Percentiles rank a stretch among this genome's conserved stretches.
Evolutionary conservation across 495 filamentous ascomycete genomes (phyloP).

Genomic region (Durotheca rogersii): DNA sequence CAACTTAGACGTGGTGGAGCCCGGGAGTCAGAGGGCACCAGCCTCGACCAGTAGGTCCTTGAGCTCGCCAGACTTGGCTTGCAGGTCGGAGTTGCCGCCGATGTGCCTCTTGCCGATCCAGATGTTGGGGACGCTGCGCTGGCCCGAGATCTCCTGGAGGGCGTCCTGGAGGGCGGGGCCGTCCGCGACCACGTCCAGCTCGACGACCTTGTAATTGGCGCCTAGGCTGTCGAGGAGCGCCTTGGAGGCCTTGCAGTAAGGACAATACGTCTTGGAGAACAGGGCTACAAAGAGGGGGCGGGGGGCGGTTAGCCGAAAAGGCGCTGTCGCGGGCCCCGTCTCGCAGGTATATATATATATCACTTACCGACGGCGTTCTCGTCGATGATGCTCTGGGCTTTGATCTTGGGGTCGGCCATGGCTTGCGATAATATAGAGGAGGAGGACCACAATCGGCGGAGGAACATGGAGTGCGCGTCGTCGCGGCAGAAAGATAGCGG

Average conservation of each 20-base stretch:
- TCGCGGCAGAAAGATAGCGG: constrained; percentile 30
- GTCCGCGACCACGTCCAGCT: constrained; percentile 88
- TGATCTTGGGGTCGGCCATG: constrained; percentile 84
- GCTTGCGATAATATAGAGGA: constrained; percentile 58
- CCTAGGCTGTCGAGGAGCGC: constrained; percentile 62
- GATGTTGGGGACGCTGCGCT: constrained; percentile 92
- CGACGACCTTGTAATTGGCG: constrained; percentile 72
- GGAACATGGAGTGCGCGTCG: constrained; percentile 59
- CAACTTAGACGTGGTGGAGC: constrained; percentile 7
- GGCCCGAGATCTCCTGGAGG: constrained; percentile 73
- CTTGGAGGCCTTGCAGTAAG: constrained; percentile 88
- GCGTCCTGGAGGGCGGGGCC: constrained; percentile 81
- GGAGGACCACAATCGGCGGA: constrained; percentile 79
- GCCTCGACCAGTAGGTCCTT: constrained; percentile 42
- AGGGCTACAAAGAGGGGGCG: too few species aligned
- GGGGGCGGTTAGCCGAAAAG: too few species aligned
- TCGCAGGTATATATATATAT: too few species aligned
- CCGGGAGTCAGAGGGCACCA: constrained; percentile 40
- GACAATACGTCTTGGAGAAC: constrained; percentile 96
- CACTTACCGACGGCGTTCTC: constrained; percentile 87
- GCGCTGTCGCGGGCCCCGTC: too few species aligned
- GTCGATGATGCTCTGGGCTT: constrained; percentile 84
- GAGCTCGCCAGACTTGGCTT: constrained; percentile 54
- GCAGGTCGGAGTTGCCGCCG: constrained; percentile 93
- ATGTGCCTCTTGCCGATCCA: constrained; percentile 90